Evolutionary conservation across 129 eudicot species (phyloP), one percentile per base, ranked within the genome.

Genomic region (Mikania micrantha): DNA sequence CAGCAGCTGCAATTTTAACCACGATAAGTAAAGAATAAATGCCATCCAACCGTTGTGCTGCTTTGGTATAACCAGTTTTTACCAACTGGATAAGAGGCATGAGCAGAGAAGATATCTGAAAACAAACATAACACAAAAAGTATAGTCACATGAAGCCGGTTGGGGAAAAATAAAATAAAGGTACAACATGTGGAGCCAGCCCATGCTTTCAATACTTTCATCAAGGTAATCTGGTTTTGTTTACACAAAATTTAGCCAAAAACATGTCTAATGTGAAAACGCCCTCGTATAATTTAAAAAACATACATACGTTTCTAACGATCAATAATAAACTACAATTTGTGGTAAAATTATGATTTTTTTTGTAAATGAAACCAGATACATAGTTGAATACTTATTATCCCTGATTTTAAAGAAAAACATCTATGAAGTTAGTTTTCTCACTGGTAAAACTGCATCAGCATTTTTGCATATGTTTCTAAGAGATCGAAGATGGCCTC

Each of bases 41-140:
- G 16, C 97, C 95, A 81, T 94, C 99, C 82, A 94, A 64, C 45
- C 97, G 88, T 78, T 94, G 99, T 36, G 86, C 88, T 28, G 90
- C 84, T 85, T 90, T 94, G 12, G 93, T 76, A 69, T 76, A 94
- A 74, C 99, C 99, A 81, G 95, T 86, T 79, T 85, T 94, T 29
- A 94, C 94, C 35, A 90, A 73, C 77, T 77, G 93, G 64, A 94
- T 67, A 49, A 94, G 95, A 38, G 97, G 81, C 71, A 36, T 56
- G 63, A 83, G 82, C 79, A 94, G 79, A 63, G 94, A 82, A 41
- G 95, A 81, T 69, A 94, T 69, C 97, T 94, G 79, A 44, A 63
- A 44, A 68, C 56, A 60, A 39, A 28, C 27, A 53, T 39, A 44
- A 13, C 10, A 62, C n/a, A 21, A 47, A 65, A 39, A 70, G 20